phyloP scores from a whole-genome alignment of 257 asterid genomes.

The Primulina tabacum region DNA sequence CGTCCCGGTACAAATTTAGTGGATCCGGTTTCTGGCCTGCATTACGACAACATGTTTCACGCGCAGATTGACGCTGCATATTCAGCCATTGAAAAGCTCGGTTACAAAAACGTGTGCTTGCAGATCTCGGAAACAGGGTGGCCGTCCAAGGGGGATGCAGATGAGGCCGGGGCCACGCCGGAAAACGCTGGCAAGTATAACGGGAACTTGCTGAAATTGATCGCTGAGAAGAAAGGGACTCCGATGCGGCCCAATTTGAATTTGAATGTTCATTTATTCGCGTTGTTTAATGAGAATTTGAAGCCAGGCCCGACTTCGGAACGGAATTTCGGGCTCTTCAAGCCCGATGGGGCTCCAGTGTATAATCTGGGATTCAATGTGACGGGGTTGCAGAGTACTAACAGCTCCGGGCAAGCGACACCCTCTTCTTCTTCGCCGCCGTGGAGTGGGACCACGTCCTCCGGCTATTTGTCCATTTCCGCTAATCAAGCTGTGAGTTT shows the following conservation, averaged over 20 bases:
- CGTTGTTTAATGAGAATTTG: slow-evolving; percentile 78
- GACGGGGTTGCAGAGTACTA: slow-evolving; percentile 27
- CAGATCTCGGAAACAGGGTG: slow-evolving; percentile 93
- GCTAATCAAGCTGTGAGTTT: slow-evolving; percentile 58
- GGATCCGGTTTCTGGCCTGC: slow-evolving; percentile 53
- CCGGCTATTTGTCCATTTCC: slow-evolving; percentile 50
- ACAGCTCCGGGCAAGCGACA: slow-evolving; percentile 16
- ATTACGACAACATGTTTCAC: slow-evolving; percentile 73
- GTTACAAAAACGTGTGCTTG: slow-evolving; percentile 63
- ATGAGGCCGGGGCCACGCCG: slow-evolving; percentile 76
- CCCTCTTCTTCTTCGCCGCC: slow-evolving; percentile 24
- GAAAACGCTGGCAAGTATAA: slow-evolving; percentile 73
- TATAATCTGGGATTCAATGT: slow-evolving; percentile 57
- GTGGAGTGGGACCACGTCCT: slow-evolving; percentile 20
- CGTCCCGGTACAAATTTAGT: slow-evolving; percentile 33
- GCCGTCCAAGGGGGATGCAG: slow-evolving; percentile 85
- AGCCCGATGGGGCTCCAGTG: slow-evolving; percentile 75
- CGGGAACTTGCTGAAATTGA: slow-evolving; percentile 57
- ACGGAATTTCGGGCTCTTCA: slow-evolving; percentile 79
- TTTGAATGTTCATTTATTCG: slow-evolving; percentile 63
- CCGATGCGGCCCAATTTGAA: slow-evolving; percentile 68
- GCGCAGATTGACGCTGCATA: slow-evolving; percentile 88
- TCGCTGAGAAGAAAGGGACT: slow-evolving; percentile 60
- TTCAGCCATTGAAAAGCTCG: slow-evolving; percentile 58
- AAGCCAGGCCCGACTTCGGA: slow-evolving; percentile 91